These are phyloP conservation scores for Cercis canadensis DNA, from an alignment of 306 rosid genomes.

Conservation along the genomic window DNA sequence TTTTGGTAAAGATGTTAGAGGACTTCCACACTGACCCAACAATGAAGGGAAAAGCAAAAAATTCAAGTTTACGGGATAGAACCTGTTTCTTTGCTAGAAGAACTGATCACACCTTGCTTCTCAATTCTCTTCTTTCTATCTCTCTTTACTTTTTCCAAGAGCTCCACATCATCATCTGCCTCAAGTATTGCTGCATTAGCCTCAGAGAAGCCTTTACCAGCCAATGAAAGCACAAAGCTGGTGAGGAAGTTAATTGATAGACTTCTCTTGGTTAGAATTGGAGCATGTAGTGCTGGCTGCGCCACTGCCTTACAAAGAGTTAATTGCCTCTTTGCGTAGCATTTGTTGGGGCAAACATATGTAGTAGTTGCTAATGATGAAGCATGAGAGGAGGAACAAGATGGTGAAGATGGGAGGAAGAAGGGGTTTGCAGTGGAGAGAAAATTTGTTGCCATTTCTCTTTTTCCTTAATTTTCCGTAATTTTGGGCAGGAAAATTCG, in stretches of 20 bases:
- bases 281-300: constrained; percentile 35
- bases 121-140: constrained; percentile 94
- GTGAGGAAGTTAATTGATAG: constrained; percentile 55
- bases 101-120: constrained; percentile 73
- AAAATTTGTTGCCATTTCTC: constrained; percentile 69
- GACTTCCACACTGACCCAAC: constrained; percentile 18
- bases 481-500: constrained; percentile 48
- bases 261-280: constrained; percentile 65
- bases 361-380: constrained; percentile 39
- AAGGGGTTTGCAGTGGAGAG: constrained; percentile 69
- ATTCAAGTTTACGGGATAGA: background rate
- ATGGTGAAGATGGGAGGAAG: constrained; percentile 46
- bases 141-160: constrained; percentile 75
- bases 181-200: constrained; percentile 91
- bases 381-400: constrained; percentile 42
- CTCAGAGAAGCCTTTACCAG: constrained; percentile 47
- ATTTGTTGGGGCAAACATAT: constrained; percentile 37
- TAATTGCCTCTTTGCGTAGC: constrained; percentile 42
- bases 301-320: constrained; percentile 54
- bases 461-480: background rate
- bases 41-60: constrained; percentile 14
- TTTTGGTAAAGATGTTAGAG: background rate
- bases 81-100: constrained; percentile 87
- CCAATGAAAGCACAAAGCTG: constrained; percentile 58
- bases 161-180: constrained; percentile 93